Base-by-base conservation (phyloP, 2,329 filamentous ascomycete genomes). In the Cytospora leucostoma region DNA sequence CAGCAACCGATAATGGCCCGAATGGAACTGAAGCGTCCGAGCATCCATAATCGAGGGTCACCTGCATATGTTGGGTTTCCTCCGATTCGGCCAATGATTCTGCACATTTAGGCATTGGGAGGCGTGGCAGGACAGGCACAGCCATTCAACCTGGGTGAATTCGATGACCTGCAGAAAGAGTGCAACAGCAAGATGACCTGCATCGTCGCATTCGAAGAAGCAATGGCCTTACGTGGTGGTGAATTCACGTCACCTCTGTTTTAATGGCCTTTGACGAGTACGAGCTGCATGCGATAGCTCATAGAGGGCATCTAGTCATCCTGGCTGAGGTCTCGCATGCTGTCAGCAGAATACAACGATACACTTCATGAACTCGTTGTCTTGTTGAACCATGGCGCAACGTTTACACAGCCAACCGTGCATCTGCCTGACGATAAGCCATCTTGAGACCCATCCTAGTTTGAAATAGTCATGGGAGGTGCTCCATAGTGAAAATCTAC, bases 311-410 rank as follows among this genome's bases (percentile, higher is more conserved):
- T 40, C 32, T 35, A 32, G 32, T 49, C 40, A 53, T 33, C 27
- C 58, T 27, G 37, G n/a, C 27, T 47, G 37, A 40, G 50, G 50
- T n/a, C 35, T 60, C 51, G 53, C 37, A 32, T 55, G 35, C 58
- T 37, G 51, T 55, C 37, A 50, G 50, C 37, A 49, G 17, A 49
- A 34, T 7, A 19, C n/a, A 54, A 51, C 32, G 27, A 60, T 11
- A 12, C 17, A n/a, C 49, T 35, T 61, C 27, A 34, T 37, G n/a
- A 47, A 47, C 38, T 33, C 38, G 17, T 44, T 15, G 49, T 52
- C 3, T 61, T 52, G 37, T 52, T 17, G 35, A 52, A 61, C 52
- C 40, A 56, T 34, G 21, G 57, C 44, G 52, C 62, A 54, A 56
- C 57, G 37, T 47, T 44, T 35, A 27, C 15, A 50, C n/a, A 40